These are phyloP conservation scores for Parietaria judaica DNA, from an alignment of 306 rosid species.

Conservation along the genomic window DNA sequence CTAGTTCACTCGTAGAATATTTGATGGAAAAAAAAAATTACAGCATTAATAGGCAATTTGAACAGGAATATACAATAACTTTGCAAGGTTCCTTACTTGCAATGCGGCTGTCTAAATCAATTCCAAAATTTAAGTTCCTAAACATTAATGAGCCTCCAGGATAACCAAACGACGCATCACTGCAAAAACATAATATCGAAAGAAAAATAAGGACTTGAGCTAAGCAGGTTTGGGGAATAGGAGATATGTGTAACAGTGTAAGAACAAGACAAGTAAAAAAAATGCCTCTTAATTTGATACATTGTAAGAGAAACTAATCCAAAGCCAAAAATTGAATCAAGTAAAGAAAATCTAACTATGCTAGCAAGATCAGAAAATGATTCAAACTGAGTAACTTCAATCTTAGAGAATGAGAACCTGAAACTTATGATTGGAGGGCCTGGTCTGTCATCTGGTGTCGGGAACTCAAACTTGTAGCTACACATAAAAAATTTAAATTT, in stretches of 20 bases:
- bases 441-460: conserved; percentile 99
- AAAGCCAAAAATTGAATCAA: not conserved
- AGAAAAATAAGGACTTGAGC: not conserved
- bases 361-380: not conserved
- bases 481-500: conserved; percentile 22
- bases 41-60: not conserved
- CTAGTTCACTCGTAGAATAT: conserved; percentile 2
- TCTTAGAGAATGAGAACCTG: conserved; percentile 45
- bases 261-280: not conserved
- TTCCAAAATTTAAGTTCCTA: conserved; percentile 92
- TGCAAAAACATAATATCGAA: conserved; percentile 29
- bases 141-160: conserved; percentile 88
- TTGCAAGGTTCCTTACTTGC: conserved; percentile 66
- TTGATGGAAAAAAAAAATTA: conserved; percentile 5
- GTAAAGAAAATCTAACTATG: not conserved
- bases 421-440: conserved; percentile 98
- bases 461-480: conserved; percentile 99
- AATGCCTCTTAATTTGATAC: not conserved
- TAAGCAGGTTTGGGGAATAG: not conserved
- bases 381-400: not conserved
- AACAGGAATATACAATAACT: not conserved
- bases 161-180: conserved; percentile 99
- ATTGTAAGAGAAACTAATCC: too few species aligned
- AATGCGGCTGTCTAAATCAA: conserved; percentile 94
- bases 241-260: not conserved